Conservation (phyloP, 106 monocot species). For the Dendrobium huoshanense region DNA sequence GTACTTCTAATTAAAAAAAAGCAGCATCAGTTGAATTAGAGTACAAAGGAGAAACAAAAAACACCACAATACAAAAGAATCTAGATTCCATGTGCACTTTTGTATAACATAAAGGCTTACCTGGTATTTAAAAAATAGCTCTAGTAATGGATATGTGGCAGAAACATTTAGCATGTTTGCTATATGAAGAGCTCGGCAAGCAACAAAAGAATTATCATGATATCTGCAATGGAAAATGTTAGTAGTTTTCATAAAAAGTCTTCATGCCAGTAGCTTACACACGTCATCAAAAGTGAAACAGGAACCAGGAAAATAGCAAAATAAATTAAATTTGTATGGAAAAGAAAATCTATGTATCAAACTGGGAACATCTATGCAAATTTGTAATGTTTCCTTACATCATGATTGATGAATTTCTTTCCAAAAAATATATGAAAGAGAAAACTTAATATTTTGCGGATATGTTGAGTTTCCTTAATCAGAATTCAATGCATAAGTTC, state of each 20-base stretch:
- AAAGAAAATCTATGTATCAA: not conserved
- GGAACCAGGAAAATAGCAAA: not conserved
- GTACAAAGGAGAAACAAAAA: not conserved
- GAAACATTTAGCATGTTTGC: conserved; percentile 39
- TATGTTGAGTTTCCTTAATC: no score
- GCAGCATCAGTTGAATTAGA: not conserved
- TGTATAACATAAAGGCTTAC: conserved; percentile 5
- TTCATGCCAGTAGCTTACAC: not conserved
- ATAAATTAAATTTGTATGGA: not conserved
- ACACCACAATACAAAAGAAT: not conserved
- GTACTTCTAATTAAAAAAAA: not conserved
- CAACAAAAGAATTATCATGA: conserved; percentile 39
- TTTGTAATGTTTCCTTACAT: no score
- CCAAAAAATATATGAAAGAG: no score
- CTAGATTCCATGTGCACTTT: not conserved
- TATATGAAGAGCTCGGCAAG: conserved; percentile 39
- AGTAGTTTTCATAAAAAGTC: not conserved
- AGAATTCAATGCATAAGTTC: no score
- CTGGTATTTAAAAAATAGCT: conserved; percentile 44
- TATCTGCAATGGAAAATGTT: conserved; percentile 24
- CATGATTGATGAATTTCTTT: no score
- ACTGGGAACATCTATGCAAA: no score
- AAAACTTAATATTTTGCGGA: no score
- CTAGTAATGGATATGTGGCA: conserved; percentile 33
- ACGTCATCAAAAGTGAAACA: not conserved